Evolutionary conservation across 139 green algal species (phyloP).

Genomic region (Closterium sp.): DNA sequence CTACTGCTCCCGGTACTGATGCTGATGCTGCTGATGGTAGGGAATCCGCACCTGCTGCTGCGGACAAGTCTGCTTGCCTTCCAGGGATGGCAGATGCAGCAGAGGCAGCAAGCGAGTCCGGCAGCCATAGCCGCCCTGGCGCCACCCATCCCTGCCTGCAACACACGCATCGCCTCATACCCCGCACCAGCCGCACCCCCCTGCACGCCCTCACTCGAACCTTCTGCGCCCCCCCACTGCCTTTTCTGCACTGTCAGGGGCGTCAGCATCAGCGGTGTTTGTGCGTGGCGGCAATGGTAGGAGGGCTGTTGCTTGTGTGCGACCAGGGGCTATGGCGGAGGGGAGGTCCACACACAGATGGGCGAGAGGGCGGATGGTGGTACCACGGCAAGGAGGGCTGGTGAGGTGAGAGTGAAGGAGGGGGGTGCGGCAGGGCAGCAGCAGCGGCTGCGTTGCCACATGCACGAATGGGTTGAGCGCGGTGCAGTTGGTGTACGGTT

Average conservation of each 20-base stretch:
- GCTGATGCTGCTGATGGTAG: not conserved
- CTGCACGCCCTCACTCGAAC: not conserved
- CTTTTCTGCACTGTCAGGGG: not conserved
- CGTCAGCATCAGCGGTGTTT: not conserved
- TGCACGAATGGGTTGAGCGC: not conserved
- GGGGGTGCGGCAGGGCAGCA: not conserved
- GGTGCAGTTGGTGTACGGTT: not conserved
- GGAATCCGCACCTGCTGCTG: not conserved
- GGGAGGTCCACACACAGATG: not conserved
- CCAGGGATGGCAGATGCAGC: not conserved
- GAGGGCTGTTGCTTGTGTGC: not conserved
- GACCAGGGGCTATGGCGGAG: not conserved
- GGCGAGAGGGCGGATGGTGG: not conserved
- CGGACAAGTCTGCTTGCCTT: not conserved
- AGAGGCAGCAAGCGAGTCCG: no score
- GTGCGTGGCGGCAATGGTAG: not conserved
- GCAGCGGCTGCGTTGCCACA: not conserved
- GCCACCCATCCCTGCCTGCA: not conserved
- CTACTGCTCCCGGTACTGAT: not conserved
- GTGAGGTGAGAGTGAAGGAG: not conserved
- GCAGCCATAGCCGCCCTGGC: not conserved
- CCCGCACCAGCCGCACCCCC: not conserved
- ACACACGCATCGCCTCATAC: not conserved
- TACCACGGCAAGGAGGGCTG: not conserved
- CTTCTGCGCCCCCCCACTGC: not conserved